Base-by-base conservation (phyloP, 306 rosid genomes). In the Rosa multiflora region DNA sequence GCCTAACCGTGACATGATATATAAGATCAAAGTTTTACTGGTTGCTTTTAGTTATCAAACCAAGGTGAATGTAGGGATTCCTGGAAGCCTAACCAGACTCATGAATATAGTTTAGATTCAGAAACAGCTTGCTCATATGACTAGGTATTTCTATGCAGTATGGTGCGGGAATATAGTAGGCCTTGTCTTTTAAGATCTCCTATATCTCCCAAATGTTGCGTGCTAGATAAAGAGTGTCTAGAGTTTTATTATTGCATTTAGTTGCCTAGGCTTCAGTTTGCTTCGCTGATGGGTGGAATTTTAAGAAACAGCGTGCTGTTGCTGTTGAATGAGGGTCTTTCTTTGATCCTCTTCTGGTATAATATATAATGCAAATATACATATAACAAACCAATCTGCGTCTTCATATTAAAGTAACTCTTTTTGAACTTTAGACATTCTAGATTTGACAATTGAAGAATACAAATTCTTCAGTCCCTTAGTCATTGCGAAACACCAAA, bases 101-200 rank as follows among this genome's bases (percentile, higher is more conserved):
- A 35, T 32, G 70, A 64, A 32, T 64, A 5, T 32, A 15, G 23
- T 64, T 64, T 61, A 61, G 18, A 61, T 12, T 26, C 67, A 61
- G 67, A 23, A 26, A 15, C 40, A 3, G 70, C 21, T 15, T 64
- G n/a, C n/a, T 32, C 46, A 63, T 10, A 63, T 63, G 44, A 6
- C 70, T 35, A 63, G 69, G 69, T 20, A 11, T 29, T 5, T 63
- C 1, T 63, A 63, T 63, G 42, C 43, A 29, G 43, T 26, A 18
- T 40, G 72, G 6, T 53, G 77, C 67, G 37, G 14, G 51, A 61
- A 37, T 76, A 44, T 67, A 40, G 80, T 49, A 39, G 74, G 68
- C 49, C 75, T 47, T 76, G 63, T 63, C 20, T 62, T 46, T 1
- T 43, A 29, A 21, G 70, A 74, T 66, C 74, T 69, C 72, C 62